Evolutionary conservation across 768 basidiomycete genomes (phyloP), one percentile per base, ranked within the genome.

Genomic region (Xerocomus potaroensis): DNA sequence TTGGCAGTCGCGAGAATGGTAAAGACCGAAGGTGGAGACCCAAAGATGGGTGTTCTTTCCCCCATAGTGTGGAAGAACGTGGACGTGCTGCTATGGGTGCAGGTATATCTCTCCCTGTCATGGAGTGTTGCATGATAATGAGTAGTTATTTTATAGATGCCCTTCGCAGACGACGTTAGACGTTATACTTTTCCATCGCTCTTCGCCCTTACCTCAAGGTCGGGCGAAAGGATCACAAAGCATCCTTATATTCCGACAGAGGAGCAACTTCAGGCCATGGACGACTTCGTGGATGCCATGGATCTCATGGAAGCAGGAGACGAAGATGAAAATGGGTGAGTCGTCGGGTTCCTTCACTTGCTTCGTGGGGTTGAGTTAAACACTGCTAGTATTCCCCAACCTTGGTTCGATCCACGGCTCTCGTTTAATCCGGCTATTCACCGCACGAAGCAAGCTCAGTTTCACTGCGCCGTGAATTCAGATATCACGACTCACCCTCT

Each of bases 141-240:
- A 21, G 42, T 29, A 10, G 22, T 10, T 32, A 3, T 43, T 19
- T 30, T 16, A n/a, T 53, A 94, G 91, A 80, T 97, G 78, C 95
- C 95, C 0, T 97, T 96, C 60, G 91, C 91, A 2, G 95, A 99
- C 62, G 95, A 99, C 57, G 74, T 92, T 43, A 81, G 92, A 48
- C 87, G 82, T 53, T 91, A 90, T 65, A 81, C 80, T 9, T 97
- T 99, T 63, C 80, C 86, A 0, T 89, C 89, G 0, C 75, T 98
- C 24, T 79, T 83, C 35, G 73, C 73, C 9, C 75, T 95, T 14
- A 70, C 84, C 48, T 84, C 81, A 45, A 87, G 80, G 61, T 84
- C 83, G 37, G 91, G 92, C 3, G 83, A 89, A 55, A 64, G 63
- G 0, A 64, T 97, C 30, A 77, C 69, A 18, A 79, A 81, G 49